Evolutionary conservation across 495 filamentous ascomycete species (phyloP).

Genomic region (Aspergillus olivimuriae): DNA sequence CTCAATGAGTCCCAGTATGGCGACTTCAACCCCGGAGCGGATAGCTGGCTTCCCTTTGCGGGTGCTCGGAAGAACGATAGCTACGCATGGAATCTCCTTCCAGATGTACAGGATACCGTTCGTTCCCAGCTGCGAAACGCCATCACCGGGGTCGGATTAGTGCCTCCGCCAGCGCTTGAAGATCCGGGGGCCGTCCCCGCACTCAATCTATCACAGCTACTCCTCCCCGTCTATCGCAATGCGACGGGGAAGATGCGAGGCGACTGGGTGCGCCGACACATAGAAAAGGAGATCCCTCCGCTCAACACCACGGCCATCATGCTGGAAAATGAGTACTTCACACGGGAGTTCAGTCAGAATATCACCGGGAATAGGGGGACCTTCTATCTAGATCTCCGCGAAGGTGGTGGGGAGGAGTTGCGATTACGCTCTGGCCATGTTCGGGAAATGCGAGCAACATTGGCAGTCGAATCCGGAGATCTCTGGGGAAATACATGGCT

Average conservation of each 20-base stretch:
- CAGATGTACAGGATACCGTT: constrained; percentile 49
- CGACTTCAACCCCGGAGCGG: constrained; percentile 56
- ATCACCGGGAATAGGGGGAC: constrained; percentile 52
- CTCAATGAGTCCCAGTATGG: constrained; percentile 70
- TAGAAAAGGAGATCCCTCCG: constrained; percentile 26
- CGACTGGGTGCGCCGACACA: constrained; percentile 61
- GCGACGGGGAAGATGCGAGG: constrained; percentile 71
- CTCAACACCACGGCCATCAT: constrained; percentile 49
- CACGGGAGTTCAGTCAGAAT: constrained; percentile 58
- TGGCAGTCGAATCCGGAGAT: constrained; percentile 64
- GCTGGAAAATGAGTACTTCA: constrained; percentile 43
- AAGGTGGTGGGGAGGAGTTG: constrained; percentile 33
- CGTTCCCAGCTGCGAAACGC: constrained; percentile 41
- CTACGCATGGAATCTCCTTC: constrained; percentile 64
- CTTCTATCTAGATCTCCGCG: constrained; percentile 39
- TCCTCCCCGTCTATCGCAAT: constrained; percentile 66
- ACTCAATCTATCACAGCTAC: constrained; percentile 35
- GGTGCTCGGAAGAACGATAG: constrained; percentile 68
- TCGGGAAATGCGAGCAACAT: constrained; percentile 55
- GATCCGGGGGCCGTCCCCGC: constrained; percentile 35
- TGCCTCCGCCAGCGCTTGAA: constrained; percentile 26
- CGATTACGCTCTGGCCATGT: constrained; percentile 29
- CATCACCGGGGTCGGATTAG: constrained; percentile 32
- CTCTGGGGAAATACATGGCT: constrained; percentile 66
- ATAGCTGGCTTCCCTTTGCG: constrained; percentile 67